These are phyloP conservation scores for Tolypocladium sp. DNA, from an alignment of 2,329 filamentous ascomycete species.

Conservation along the genomic window DNA sequence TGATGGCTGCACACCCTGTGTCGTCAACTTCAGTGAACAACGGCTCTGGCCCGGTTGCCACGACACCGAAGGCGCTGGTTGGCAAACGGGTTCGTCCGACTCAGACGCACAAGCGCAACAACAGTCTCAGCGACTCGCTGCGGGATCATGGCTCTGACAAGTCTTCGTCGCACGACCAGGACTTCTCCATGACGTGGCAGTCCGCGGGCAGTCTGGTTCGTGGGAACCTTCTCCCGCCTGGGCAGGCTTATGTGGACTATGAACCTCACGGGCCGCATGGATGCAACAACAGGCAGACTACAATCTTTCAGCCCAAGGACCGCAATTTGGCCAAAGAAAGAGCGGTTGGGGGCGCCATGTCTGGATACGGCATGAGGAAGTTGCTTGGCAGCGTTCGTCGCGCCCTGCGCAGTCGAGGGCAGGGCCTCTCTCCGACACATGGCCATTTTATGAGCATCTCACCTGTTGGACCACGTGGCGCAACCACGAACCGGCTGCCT, in stretches of 20 bases:
- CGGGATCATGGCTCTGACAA: slow-evolving; percentile 55
- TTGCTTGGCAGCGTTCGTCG: slow-evolving; percentile 80
- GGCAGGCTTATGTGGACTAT: slow-evolving; percentile 69
- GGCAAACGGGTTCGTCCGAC: slow-evolving; percentile 50
- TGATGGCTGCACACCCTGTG: slow-evolving; percentile 46
- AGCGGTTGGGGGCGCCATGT: slow-evolving; percentile 50
- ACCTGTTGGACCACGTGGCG: slow-evolving; percentile 40
- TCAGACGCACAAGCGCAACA: slow-evolving; percentile 69
- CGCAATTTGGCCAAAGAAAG: slow-evolving; percentile 33
- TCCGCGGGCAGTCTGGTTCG: slow-evolving; percentile 79
- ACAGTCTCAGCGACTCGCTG: slow-evolving; percentile 78
- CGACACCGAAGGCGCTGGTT: slow-evolving; percentile 47
- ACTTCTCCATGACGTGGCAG: slow-evolving; percentile 52
- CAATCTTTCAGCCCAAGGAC: slow-evolving; percentile 34
- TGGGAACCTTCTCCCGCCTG: slow-evolving; percentile 75
- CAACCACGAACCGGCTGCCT: slow-evolving; percentile 48
- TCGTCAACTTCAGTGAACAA: slow-evolving; percentile 40
- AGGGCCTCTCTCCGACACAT: slow-evolving; percentile 33
- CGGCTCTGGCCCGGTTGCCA: slow-evolving; percentile 41
- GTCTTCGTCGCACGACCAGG: slow-evolving; percentile 41
- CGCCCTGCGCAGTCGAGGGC: slow-evolving; percentile 58
- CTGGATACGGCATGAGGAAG: slow-evolving; percentile 70
- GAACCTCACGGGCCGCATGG: slow-evolving; percentile 40
- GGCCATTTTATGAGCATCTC: slow-evolving; percentile 38
- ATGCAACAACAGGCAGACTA: slow-evolving; percentile 41